These are phyloP conservation scores for Rhododendron kiyosumense DNA, from an alignment of 148 eudicot species.

Conservation along the genomic window DNA sequence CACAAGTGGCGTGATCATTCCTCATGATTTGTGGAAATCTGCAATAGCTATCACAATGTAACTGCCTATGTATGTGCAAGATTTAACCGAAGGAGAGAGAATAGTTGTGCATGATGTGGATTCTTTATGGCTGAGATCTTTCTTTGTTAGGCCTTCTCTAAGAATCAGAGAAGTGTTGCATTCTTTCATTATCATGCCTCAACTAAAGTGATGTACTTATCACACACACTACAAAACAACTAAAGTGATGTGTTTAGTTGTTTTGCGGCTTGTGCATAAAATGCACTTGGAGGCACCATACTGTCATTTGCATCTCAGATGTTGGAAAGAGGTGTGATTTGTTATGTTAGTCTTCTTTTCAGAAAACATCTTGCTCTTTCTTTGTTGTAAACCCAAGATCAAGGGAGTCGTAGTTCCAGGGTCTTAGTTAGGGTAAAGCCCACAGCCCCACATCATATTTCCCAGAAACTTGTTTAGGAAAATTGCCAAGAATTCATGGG, in stretches of 20 bases:
- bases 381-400: no score
- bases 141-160: not conserved
- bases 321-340: not conserved
- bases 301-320: no score
- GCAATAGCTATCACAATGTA: not conserved
- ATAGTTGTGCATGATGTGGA: not conserved
- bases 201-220: not conserved
- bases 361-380: not conserved
- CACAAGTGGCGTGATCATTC: not conserved
- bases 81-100: not conserved
- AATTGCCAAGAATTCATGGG: not conserved
- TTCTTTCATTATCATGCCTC: not conserved
- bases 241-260: not conserved
- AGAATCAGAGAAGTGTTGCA: not conserved
- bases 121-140: not conserved
- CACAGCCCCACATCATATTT: not conserved
- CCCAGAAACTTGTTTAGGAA: not conserved
- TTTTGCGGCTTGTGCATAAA: not conserved
- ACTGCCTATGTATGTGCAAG: not conserved
- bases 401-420: no score
- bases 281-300: not conserved
- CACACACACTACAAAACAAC: not conserved
- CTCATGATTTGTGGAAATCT: not conserved
- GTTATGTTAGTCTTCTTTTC: not conserved
- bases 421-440: not conserved